A percentile compares a stretch with the other conserved stretches of the same genome.
These are phyloP conservation scores for Jatropha podagrica DNA, from an alignment of 441 rosid genomes.

Conservation along the genomic window DNA sequence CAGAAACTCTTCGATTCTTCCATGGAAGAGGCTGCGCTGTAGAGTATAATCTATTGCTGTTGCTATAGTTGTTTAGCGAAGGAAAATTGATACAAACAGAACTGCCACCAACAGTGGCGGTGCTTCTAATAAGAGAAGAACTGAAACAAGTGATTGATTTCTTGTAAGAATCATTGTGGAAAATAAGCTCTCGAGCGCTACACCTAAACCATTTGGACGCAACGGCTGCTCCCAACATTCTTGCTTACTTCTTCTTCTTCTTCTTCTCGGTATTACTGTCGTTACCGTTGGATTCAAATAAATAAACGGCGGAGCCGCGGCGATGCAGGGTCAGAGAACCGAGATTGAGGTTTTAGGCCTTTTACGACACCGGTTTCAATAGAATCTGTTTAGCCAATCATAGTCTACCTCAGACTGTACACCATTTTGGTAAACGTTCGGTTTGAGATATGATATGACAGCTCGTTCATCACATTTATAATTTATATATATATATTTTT, in stretches of 20 bases:
- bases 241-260: neutral
- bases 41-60: conserved; percentile 18
- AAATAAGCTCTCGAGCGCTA: neutral
- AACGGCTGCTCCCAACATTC: conserved; percentile 7
- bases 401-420: too few species aligned
- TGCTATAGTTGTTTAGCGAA: neutral
- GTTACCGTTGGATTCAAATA: neutral
- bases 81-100: conserved; percentile 4
- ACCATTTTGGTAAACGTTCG: too few species aligned
- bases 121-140: neutral
- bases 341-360: neutral
- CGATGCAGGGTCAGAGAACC: neutral
- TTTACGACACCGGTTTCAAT: neutral
- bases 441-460: too few species aligned
- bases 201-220: conserved; percentile 8
- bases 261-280: too few species aligned
- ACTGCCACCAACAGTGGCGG: neutral
- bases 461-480: too few species aligned
- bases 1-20: conserved; percentile 4
- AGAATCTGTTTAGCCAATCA: too few species aligned
- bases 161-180: neutral
- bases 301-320: neutral
- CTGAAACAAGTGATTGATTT: neutral
- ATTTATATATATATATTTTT: too few species aligned
- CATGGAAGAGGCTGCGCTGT: conserved; percentile 17